These are phyloP conservation scores for Croton laevigatus DNA, from an alignment of 441 rosid genomes.

Conservation along the genomic window DNA sequence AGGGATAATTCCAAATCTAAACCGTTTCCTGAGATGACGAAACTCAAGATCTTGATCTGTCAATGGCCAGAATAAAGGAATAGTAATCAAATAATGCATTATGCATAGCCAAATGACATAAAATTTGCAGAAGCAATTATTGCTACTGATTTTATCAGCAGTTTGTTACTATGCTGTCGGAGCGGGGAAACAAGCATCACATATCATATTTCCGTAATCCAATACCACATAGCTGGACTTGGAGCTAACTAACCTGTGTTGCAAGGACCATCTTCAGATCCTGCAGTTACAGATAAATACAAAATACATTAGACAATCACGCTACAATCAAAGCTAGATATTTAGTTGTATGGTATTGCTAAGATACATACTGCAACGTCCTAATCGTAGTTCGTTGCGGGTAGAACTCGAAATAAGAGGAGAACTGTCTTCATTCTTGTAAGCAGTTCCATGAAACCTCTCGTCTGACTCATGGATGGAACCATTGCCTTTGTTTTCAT, in stretches of 20 bases:
- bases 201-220: not conserved
- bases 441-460: conserved; percentile 35
- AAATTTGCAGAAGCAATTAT: not conserved
- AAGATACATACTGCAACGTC: conserved; percentile 40
- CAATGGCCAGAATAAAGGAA: conserved; percentile 27
- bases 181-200: not conserved
- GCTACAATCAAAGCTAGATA: conserved; percentile 23
- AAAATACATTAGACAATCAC: conserved; percentile 19
- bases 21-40: conserved; percentile 40
- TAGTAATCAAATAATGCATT: conserved; percentile 16
- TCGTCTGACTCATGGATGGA: conserved; percentile 34
- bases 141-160: not conserved
- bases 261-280: conserved; percentile 38
- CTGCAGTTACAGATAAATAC: conserved; percentile 29
- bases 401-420: conserved; percentile 47
- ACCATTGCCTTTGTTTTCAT: conserved; percentile 35
- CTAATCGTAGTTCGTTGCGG: conserved; percentile 30
- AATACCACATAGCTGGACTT: conserved; percentile 5
- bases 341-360: conserved; percentile 18
- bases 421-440: conserved; percentile 41
- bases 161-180: not conserved
- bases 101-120: not conserved
- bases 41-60: conserved; percentile 44
- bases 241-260: conserved; percentile 40
- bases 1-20: conserved; percentile 84